These are phyloP conservation scores for Cutaneotrichosporon sp. DNA, from an alignment of 1,284 basidiomycete genomes.

Conservation along the genomic window DNA sequence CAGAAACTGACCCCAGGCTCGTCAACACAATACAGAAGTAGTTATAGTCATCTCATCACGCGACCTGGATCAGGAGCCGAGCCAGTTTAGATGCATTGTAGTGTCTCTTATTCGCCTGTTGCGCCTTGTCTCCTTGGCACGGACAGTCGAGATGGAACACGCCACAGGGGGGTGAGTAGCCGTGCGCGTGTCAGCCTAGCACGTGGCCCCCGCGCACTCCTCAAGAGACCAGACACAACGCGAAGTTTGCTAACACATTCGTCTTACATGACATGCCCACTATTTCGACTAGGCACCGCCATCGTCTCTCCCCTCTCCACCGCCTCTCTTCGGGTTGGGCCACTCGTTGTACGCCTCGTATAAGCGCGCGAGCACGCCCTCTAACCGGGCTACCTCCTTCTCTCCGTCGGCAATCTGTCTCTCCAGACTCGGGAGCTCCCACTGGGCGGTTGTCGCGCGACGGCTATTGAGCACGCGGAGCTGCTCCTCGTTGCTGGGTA, in stretches of 20 bases:
- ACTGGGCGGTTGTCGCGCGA: not conserved
- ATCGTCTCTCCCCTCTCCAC: not conserved
- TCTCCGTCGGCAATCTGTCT: not conserved
- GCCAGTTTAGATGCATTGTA: slow-evolving; percentile 11
- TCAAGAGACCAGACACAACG: no score
- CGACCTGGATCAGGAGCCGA: not conserved
- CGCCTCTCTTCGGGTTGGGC: slow-evolving; percentile 7
- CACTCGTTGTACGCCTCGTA: slow-evolving; percentile 19
- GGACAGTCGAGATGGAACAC: not conserved
- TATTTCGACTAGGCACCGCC: not conserved
- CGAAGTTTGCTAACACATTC: no score
- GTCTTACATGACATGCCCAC: not conserved
- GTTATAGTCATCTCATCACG: slow-evolving; percentile 6
- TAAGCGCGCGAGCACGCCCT: slow-evolving; percentile 6
- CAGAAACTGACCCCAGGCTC: slow-evolving; percentile 36
- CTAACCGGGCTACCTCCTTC: slow-evolving; percentile 1
- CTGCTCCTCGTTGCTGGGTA: not conserved
- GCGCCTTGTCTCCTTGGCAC: not conserved
- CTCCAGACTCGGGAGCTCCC: not conserved
- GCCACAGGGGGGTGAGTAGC: not conserved
- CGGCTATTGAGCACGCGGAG: slow-evolving; percentile 5
- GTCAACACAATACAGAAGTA: slow-evolving; percentile 56
- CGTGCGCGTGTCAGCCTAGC: not conserved
- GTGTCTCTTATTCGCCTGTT: slow-evolving; percentile 1
- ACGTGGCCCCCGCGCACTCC: not conserved